Percentiles rank a stretch among this genome's conserved stretches.
Evolutionary conservation across 345 rosid genomes (phyloP).

Genomic region (Gossypium herbaceum): DNA sequence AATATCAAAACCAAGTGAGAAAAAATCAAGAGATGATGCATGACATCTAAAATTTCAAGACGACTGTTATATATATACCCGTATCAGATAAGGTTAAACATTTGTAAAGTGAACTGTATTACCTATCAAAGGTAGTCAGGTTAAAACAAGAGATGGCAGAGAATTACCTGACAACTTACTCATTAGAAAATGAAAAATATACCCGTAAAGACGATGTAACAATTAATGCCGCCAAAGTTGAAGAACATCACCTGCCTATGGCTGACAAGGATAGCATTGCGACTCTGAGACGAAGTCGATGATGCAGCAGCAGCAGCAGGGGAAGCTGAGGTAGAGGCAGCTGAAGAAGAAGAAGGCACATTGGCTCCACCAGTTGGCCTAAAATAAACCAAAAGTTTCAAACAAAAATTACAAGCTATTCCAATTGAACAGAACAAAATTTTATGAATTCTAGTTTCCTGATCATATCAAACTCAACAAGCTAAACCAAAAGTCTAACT

Average conservation of each 20-base stretch:
- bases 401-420: slow-evolving; percentile 3
- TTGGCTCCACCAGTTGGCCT: slow-evolving; percentile 35
- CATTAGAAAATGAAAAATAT: not conserved
- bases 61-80: not conserved
- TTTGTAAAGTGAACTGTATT: not conserved
- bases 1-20: not conserved
- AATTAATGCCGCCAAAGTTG: not conserved
- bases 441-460: not conserved
- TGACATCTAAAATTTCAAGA: not conserved
- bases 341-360: slow-evolving; percentile 40
- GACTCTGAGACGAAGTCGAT: slow-evolving; percentile 36
- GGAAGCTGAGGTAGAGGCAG: slow-evolving; percentile 23
- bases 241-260: slow-evolving; percentile 64
- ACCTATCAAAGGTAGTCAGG: not conserved
- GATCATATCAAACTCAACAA: slow-evolving; percentile 4
- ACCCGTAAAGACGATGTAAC: not conserved
- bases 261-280: slow-evolving; percentile 86
- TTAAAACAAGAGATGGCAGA: not conserved
- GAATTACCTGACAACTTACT: not conserved
- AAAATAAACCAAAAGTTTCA: slow-evolving; percentile 8
- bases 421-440: not conserved
- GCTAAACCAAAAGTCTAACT: not conserved
- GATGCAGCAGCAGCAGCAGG: slow-evolving; percentile 24
- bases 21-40: not conserved
- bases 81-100: not conserved